Percentiles rank a stretch among this genome's conserved stretches.
These are phyloP conservation scores for Eucalyptus erythrocorys DNA, from an alignment of 345 rosid genomes.

Conservation along the genomic window DNA sequence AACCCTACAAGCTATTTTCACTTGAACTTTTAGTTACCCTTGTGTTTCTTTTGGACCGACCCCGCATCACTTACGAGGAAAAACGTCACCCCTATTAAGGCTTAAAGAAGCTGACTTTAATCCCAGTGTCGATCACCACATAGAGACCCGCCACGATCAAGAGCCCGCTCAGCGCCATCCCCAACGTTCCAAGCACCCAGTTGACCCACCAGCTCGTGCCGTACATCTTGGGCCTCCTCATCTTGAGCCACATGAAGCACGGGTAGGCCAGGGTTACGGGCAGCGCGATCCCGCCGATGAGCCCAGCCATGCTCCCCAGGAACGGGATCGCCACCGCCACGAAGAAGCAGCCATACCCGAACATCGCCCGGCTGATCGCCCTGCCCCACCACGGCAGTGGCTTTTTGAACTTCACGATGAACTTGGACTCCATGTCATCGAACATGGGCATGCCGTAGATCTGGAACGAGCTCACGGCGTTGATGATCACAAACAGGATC, in stretches of 20 bases:
- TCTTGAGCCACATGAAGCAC: slow-evolving; percentile 61
- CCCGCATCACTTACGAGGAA: not conserved
- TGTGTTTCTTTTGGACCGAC: not conserved
- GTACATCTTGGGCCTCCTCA: slow-evolving; percentile 28
- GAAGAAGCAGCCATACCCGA: slow-evolving; percentile 25
- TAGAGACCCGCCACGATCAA: slow-evolving; percentile 33
- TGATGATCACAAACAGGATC: slow-evolving; percentile 38
- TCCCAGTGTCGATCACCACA: slow-evolving; percentile 29
- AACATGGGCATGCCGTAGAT: slow-evolving; percentile 56
- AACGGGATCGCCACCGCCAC: slow-evolving; percentile 50
- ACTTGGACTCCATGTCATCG: slow-evolving; percentile 40
- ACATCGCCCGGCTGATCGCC: slow-evolving; percentile 19
- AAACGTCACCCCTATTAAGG: slow-evolving; percentile 11
- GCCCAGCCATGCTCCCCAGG: slow-evolving; percentile 39
- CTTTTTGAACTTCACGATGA: slow-evolving; percentile 16
- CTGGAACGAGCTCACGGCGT: slow-evolving; percentile 46
- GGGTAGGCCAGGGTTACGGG: slow-evolving; percentile 57
- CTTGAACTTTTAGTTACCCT: not conserved
- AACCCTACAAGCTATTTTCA: not conserved
- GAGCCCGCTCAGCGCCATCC: slow-evolving; percentile 29
- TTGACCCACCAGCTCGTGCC: slow-evolving; percentile 41
- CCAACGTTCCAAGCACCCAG: slow-evolving; percentile 42
- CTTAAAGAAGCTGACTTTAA: slow-evolving; percentile 43
- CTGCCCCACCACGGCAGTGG: slow-evolving; percentile 44
- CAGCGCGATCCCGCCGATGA: slow-evolving; percentile 47